Base-by-base conservation (phyloP, 2,329 filamentous ascomycete species). In the Lecanicillium sp. region DNA sequence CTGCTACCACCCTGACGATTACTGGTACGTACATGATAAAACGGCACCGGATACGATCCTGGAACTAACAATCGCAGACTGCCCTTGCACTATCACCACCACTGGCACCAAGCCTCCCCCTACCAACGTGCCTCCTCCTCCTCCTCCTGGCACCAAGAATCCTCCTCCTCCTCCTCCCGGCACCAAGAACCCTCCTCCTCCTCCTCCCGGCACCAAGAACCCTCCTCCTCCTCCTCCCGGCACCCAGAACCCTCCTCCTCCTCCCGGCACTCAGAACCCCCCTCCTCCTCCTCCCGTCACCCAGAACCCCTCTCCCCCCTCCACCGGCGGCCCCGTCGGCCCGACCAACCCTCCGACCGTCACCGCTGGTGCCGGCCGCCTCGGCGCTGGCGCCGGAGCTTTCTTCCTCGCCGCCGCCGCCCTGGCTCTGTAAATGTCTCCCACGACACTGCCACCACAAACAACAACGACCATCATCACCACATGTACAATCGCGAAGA, bases 41-140 rank as follows among this genome's bases (percentile, higher is more conserved):
- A 20, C 35, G 9, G 12, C 8, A 14, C 9, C 19, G 8, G 11
- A 9, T 5, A 38, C 9, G 15, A 19, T 6, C 19, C 5, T 19
- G 7, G 6, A 6, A 50, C 60, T 68, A 51, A 68, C 56, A 40
- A 20, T 17, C 3, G 21, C n/a, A 71, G 69, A 73, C 63, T 75
- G 72, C 55, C 71, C 71, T 46, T 74, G 71, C 58, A 71, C 69
- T 29, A 53, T 73, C 44, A 68, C 64, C 44, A 58, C 66, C 50
- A 56, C 32, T 6, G 14, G 17, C 8, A 11, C 32, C 8, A 8
- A 35, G 32, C 45, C 45, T 26, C 36, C 26, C n/a, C n/a, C 42
- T 15, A 45, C 33, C 41, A 44, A 10, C 20, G 9, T 14, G 1
- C 38, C 48, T 20, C 46, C 45, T 27, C 40, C 46, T 8, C 17